Evolutionary conservation across 225 moss, liverwort and hornwort genomes (phyloP), one percentile per base, ranked within the genome.

Genomic region (Bryum argenteum): DNA sequence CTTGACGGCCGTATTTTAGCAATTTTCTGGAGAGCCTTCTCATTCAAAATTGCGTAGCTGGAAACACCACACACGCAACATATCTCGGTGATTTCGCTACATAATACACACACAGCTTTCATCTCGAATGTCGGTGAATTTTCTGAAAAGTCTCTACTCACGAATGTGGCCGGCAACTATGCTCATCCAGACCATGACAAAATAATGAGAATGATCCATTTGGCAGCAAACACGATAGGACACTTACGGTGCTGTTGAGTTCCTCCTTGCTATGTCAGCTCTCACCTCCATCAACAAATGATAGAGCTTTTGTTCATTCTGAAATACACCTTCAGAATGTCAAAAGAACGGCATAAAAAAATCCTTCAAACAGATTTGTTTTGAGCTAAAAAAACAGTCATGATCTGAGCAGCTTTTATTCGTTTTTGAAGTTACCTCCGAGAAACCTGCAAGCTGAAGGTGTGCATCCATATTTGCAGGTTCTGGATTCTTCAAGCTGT

Each of bases 161-260:
- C n/a, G n/a, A n/a, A n/a, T n/a, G n/a, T n/a, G n/a, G n/a, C n/a
- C n/a, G n/a, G n/a, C n/a, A n/a, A n/a, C n/a, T n/a, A n/a, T n/a
- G 33, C 58, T 52, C 28, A 17, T 45, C 18, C 61, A 47, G 12
- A 66, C 37, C 21, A 10, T 18, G 62, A 9, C 10, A 33, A 43
- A 51, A 44, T 15, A 44, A 68, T 41, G 67, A 14, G 57, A 71
- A 37, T 53, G 61, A 50, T 13, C 3, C 6, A 38, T 58, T 24
- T 55, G 11, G 58, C 18, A 77, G 54, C 37, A 64, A n/a, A 73
- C 13, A 47, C 43, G 51, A 9, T 18, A 19, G 5, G 62, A 58
- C 8, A 80, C 89, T 92, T 82, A 95, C 95, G 91, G 96, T 59
- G 91, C 86, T 72, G 89, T 90, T 70, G 57, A 82, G 68, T 88